Base-by-base conservation (phyloP, 2,329 filamentous ascomycete genomes). In the Neonectria ditissima region DNA sequence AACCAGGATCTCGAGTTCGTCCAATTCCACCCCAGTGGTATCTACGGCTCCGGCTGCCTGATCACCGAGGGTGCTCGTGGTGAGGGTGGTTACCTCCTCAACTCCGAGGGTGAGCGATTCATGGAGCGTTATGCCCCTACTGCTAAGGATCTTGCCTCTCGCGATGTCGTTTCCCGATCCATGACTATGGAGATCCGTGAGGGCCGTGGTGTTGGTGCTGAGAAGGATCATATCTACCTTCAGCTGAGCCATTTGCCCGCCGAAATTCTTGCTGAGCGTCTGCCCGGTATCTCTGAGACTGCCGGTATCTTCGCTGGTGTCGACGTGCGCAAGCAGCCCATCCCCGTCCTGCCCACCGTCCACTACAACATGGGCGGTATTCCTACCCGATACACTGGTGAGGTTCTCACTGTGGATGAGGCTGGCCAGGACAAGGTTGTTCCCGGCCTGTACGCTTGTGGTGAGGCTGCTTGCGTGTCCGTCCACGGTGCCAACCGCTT, bases 301-400 rank as follows among this genome's bases (percentile, higher is more conserved):
- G 96, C 95, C 56, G 94, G 93, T 73, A 98, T 98, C 76, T 99
- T 99, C 82, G 88, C 95, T 65, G 95, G 96, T 83, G 94, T 99
- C 74, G 96, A 99, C 80, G 95, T 99, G 73, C 91, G 90, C 77
- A 97, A 97, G 86, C 92, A 97, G 83, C 95, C 95, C 70, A 98
- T 98, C 73, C 95, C 95, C 66, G 95, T 98, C 70, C 87, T 98
- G 67, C 95, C 95, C 62, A 98, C 95, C 47, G 95, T 97, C 72
- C 94, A 99, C 87, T 99, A 99, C 88, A 97, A 97, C 88, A 99
- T 98, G 96, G 95, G 95, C 82, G 95, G 96, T 87, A 97, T 99
- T 73, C 95, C 95, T 55, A 98, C 96, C 72, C 93, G 93, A 77
- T 98, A 97, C 87, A 97, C 93, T 67, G 95, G 96, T 80, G 94